Evolutionary conservation across 2,329 filamentous ascomycete genomes (phyloP).

Genomic region (Raffaelea albimanens): DNA sequence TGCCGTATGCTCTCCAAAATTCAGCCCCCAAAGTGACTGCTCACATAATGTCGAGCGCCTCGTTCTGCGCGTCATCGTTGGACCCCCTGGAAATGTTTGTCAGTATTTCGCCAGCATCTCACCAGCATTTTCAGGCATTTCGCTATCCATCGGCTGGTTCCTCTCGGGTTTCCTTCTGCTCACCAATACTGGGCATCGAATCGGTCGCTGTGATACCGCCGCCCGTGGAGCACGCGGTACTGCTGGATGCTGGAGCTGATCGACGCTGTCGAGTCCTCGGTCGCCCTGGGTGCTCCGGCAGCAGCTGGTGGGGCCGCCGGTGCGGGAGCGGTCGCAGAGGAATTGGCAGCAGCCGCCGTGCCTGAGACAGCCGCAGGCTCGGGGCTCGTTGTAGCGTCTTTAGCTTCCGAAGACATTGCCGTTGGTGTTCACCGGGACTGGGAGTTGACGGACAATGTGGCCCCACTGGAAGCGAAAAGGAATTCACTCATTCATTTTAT

Average conservation of each 20-base stretch:
- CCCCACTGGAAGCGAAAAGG: no score
- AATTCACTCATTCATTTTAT: no score
- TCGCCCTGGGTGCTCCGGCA: background rate
- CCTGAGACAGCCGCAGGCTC: no score
- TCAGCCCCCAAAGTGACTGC: background rate
- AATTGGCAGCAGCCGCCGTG: no score
- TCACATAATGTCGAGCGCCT: conserved; percentile 22
- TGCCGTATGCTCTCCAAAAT: background rate
- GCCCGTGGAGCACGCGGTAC: conserved; percentile 21
- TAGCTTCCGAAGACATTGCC: no score
- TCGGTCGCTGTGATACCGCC: conserved; percentile 20
- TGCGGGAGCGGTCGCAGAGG: no score
- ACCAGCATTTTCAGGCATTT: background rate
- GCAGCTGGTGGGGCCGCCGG: no score
- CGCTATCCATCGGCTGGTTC: no score
- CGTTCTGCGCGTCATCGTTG: conserved; percentile 22
- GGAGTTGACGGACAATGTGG: no score
- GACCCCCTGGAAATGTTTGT: conserved; percentile 9
- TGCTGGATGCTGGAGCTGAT: conserved; percentile 20
- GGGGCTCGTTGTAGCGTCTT: no score
- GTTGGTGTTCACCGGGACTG: no score
- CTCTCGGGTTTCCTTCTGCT: conserved; percentile 19
- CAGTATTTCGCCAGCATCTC: background rate
- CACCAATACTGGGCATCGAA: conserved; percentile 25
- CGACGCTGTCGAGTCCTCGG: conserved; percentile 17